Conservation (phyloP, 441 rosid genomes). For the Erodium chrysanthum region DNA sequence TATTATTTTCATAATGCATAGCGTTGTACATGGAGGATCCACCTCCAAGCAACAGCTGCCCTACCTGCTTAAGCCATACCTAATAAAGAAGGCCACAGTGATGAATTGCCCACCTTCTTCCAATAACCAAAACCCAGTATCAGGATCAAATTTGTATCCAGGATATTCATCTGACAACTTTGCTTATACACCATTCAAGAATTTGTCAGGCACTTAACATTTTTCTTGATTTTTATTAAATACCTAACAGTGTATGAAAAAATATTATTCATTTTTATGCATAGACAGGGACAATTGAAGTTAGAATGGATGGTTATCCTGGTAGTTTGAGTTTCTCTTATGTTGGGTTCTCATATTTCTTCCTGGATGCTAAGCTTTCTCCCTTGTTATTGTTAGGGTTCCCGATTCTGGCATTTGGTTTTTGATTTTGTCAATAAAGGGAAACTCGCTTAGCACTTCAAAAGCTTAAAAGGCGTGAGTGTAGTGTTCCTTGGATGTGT, state of each 20-base stretch:
- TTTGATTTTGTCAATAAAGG: constrained; percentile 21
- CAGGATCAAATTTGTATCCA: too few species aligned
- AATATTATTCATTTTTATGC: too few species aligned
- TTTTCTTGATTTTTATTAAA: too few species aligned
- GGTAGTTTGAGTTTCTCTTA: not conserved
- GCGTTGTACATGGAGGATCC: not conserved
- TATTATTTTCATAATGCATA: not conserved
- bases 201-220: too few species aligned
- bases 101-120: not conserved
- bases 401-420: constrained; percentile 7
- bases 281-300: too few species aligned
- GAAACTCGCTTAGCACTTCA: constrained; percentile 10
- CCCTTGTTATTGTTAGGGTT: constrained; percentile 8
- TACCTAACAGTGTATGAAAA: too few species aligned
- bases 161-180: too few species aligned
- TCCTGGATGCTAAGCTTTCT: not conserved
- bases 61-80: not conserved
- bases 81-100: not conserved
- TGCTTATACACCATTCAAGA: too few species aligned
- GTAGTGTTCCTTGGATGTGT: constrained; percentile 24
- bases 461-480: constrained; percentile 24
- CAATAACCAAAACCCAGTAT: not conserved
- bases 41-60: not conserved
- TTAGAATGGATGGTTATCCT: not conserved
- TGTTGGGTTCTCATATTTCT: not conserved